Evolutionary conservation across 208 protist species (phyloP).

Genomic region (Strigomonas culicis): DNA sequence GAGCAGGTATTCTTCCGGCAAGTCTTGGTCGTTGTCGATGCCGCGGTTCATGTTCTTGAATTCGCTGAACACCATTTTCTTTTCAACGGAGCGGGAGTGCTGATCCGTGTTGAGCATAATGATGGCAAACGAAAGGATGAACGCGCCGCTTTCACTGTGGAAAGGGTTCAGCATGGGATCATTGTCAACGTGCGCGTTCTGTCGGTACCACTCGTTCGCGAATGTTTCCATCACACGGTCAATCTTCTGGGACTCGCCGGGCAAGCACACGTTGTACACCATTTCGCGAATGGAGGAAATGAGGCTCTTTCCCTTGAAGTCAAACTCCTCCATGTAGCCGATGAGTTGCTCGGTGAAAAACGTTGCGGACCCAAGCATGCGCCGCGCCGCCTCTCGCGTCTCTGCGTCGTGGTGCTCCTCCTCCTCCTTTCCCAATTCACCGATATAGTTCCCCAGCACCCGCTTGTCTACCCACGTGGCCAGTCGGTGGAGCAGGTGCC

Average conservation of each 20-base stretch:
- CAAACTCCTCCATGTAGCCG: constrained; percentile 79
- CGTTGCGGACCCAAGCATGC: constrained; percentile 47
- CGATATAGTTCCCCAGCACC: constrained; percentile 83
- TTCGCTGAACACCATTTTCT: constrained; percentile 93
- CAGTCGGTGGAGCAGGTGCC: constrained; percentile 68
- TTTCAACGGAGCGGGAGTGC: constrained; percentile 92
- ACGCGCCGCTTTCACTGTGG: constrained; percentile 69
- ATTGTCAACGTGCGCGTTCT: constrained; percentile 41
- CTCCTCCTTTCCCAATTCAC: constrained; percentile 67
- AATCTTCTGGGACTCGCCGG: constrained; percentile 93
- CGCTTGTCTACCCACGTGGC: constrained; percentile 81
- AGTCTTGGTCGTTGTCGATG: constrained; percentile 92
- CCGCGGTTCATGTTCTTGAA: constrained; percentile 96
- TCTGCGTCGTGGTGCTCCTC: constrained; percentile 1
- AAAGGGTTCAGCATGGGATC: constrained; percentile 76
- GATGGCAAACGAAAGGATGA: constrained; percentile 97
- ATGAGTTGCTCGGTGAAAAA: constrained; percentile 72
- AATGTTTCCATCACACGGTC: constrained; percentile 92
- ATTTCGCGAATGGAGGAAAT: constrained; percentile 80
- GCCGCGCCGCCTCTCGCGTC: constrained; percentile 26
- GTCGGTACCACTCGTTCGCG: constrained; percentile 72
- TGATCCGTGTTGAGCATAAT: constrained; percentile 99
- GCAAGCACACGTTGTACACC: constrained; percentile 79
- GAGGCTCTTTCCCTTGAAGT: constrained; percentile 74
- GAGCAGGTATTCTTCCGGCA: constrained; percentile 87